A percentile compares a stretch with the other conserved stretches of the same genome.
These are phyloP conservation scores for Sugiyamaella mastotermitis DNA, from an alignment of 805 yeast genomes.

Conservation along the genomic window DNA sequence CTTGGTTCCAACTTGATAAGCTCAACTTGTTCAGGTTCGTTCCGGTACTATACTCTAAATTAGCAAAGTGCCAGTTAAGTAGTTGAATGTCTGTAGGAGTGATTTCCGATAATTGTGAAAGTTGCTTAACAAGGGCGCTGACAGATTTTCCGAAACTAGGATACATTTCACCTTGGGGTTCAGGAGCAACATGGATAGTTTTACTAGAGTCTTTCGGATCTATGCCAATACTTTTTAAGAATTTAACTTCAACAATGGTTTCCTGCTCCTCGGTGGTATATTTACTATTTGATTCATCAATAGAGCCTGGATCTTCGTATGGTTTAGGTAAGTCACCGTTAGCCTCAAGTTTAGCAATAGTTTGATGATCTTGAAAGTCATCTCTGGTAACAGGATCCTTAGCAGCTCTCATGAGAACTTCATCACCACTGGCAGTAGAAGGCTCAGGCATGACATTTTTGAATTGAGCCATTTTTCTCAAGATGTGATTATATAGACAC, in stretches of 20 bases:
- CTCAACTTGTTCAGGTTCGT: constrained; percentile 31
- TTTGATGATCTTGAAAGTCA: constrained; percentile 26
- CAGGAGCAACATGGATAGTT: constrained; percentile 27
- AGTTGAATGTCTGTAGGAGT: constrained; percentile 31
- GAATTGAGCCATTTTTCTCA: constrained; percentile 32
- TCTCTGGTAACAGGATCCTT: constrained; percentile 31
- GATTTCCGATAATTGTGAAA: constrained; percentile 28
- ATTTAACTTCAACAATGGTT: constrained; percentile 26
- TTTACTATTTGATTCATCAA: constrained; percentile 16
- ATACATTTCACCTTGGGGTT: constrained; percentile 29
- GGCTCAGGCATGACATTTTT: constrained; percentile 30
- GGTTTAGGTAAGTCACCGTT: constrained; percentile 28
- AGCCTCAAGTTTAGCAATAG: constrained; percentile 35
- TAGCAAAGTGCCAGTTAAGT: constrained; percentile 37
- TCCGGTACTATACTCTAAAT: constrained; percentile 34
- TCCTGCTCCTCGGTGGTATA: constrained; percentile 21
- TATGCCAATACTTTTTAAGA: constrained; percentile 27
- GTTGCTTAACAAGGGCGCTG: constrained; percentile 28
- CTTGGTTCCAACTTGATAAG: constrained; percentile 37
- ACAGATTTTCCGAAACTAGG: constrained; percentile 35
- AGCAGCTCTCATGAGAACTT: constrained; percentile 31
- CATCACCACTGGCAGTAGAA: constrained; percentile 32
- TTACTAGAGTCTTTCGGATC: constrained; percentile 4
- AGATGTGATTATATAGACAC: constrained; percentile 31
- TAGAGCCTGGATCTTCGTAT: constrained; percentile 24